These are phyloP conservation scores for Nitzschia palea DNA, from an alignment of 108 stramenopile species.

Conservation along the genomic window DNA sequence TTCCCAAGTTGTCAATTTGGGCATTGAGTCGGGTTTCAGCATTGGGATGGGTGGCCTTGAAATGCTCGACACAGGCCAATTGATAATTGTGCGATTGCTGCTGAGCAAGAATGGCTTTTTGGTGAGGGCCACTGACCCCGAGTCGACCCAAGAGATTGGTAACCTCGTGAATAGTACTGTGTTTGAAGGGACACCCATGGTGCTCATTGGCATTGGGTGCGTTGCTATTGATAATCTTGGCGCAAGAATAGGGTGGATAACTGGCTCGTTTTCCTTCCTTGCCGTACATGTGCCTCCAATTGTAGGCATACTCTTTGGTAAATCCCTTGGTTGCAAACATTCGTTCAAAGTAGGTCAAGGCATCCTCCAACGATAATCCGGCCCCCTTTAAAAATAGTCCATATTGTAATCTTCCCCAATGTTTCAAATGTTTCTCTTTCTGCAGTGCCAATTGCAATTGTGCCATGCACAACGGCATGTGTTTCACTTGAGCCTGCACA, in stretches of 20 bases:
- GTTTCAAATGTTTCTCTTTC: conserved; percentile 90
- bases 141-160: conserved; percentile 56
- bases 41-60: conserved; percentile 88
- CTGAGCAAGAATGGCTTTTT: conserved; percentile 72
- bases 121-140: conserved; percentile 49
- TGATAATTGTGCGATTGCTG: conserved; percentile 84
- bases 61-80: conserved; percentile 94
- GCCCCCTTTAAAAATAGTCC: conserved; percentile 97
- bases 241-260: conserved; percentile 92
- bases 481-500: conserved; percentile 60
- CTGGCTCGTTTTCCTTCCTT: conserved; percentile 95
- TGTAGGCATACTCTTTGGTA: conserved; percentile 94
- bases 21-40: conserved; percentile 39
- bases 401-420: conserved; percentile 95
- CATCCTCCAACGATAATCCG: conserved; percentile 92
- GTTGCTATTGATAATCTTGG: conserved; percentile 90
- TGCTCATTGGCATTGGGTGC: conserved; percentile 78
- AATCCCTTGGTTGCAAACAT: conserved; percentile 92
- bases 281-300: conserved; percentile 96
- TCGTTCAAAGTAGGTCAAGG: conserved; percentile 87
- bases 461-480: conserved; percentile 97
- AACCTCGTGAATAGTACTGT: conserved; percentile 82
- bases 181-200: conserved; percentile 98
- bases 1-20: conserved; percentile 85
- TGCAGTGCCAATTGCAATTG: conserved; percentile 83